Percentiles rank a stretch among this genome's conserved stretches.
Conservation (phyloP, 2,329 filamentous ascomycete species). For the Aspergillus sp. region DNA sequence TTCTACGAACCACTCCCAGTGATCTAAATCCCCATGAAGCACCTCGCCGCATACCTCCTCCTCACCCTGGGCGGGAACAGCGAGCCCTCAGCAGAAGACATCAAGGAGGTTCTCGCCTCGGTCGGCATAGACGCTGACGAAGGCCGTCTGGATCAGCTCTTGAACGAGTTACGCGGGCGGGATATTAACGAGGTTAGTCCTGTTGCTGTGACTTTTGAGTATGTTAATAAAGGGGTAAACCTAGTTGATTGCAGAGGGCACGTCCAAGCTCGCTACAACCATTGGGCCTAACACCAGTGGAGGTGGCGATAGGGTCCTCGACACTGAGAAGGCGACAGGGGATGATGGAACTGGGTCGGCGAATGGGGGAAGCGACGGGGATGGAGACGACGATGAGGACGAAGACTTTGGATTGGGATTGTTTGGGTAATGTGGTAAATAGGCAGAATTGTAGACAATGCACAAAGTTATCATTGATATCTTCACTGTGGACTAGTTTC, state of each 20-base stretch:
- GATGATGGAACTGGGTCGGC: not conserved
- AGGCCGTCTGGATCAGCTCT: constrained; percentile 79
- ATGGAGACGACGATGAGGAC: not conserved
- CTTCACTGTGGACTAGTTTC: no score
- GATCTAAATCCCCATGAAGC: constrained; percentile 72
- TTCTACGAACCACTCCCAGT: not conserved
- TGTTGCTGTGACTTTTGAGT: not conserved
- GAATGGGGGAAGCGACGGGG: not conserved
- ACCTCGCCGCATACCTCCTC: constrained; percentile 98
- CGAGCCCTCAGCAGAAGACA: constrained; percentile 78
- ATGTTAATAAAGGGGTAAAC: not conserved
- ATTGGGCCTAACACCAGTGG: not conserved
- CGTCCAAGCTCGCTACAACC: not conserved
- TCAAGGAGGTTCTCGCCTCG: constrained; percentile 85
- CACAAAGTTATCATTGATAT: no score
- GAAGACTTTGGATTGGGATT: constrained; percentile 1
- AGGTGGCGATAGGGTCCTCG: not conserved
- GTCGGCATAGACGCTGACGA: constrained; percentile 92
- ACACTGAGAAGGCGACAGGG: not conserved
- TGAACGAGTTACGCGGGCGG: constrained; percentile 69
- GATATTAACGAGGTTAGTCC: constrained; percentile 80
- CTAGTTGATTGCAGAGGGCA: constrained; percentile 2
- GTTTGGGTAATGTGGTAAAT: not conserved
- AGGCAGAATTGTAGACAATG: no score
- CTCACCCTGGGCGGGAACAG: constrained; percentile 89